Evolutionary conservation across 169 alveolate genomes (phyloP).

Genomic region (Babesia divergens): DNA sequence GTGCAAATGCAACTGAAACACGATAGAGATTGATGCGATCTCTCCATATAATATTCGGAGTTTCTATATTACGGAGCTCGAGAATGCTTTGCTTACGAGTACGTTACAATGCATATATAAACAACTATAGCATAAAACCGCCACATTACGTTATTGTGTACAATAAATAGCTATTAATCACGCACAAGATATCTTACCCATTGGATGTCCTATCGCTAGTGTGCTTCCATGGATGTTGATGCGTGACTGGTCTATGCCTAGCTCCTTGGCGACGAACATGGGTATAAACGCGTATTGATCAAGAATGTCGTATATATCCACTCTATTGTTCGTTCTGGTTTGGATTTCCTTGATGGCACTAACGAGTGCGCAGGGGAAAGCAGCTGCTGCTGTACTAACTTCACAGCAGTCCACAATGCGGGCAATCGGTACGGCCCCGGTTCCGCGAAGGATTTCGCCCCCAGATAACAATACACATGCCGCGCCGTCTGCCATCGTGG

Average conservation of each 20-base stretch:
- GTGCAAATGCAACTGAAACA: no score
- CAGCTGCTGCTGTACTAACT: conserved; percentile 47
- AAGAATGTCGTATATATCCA: conserved; percentile 68
- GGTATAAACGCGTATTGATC: conserved; percentile 68
- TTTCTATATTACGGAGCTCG: no score
- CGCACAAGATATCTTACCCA: conserved; percentile 23
- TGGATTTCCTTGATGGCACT: conserved; percentile 31
- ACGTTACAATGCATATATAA: no score
- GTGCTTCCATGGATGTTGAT: conserved; percentile 69
- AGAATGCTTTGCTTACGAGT: no score
- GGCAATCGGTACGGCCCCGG: conserved; percentile 48
- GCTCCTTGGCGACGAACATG: conserved; percentile 36
- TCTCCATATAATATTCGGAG: no score
- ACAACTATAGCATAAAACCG: no score
- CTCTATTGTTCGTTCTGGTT: conserved; percentile 4
- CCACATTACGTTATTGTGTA: no score
- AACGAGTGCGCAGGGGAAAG: conserved; percentile 50
- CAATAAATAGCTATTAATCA: no score
- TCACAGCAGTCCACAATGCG: conserved; percentile 58
- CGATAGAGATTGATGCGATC: no score
- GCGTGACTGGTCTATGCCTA: conserved; percentile 59
- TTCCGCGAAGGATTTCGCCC: neutral
- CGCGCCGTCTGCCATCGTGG: conserved; percentile 40
- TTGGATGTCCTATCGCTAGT: conserved; percentile 68
- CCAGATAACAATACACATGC: neutral